Base-by-base conservation (phyloP, 2,329 filamentous ascomycete genomes). In the Hymenoscyphus linearis region DNA sequence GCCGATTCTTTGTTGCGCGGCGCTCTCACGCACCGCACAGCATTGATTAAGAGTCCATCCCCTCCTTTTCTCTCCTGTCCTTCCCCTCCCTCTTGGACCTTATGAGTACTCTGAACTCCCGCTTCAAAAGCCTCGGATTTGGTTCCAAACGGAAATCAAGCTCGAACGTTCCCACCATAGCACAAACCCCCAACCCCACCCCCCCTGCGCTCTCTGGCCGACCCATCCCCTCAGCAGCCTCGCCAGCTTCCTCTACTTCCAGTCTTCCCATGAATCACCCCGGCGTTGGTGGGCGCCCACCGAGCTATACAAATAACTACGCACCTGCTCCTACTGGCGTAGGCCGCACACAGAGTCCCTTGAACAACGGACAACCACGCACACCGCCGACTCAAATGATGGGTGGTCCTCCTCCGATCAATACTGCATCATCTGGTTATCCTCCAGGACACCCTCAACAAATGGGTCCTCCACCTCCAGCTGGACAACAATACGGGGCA, bases 41-140 rank as follows among this genome's bases (percentile, higher is more conserved):
- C 26, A 55, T 60, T 56, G 36, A 60, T 60, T 58, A 58, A 55
- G n/a, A 55, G 18, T 27, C 37, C 52, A 37, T 55, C 53, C 52
- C 16, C 36, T 44, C 26, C 35, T 27, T 55, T 35, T 34, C 26
- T 34, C 47, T 50, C 55, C 50, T 47, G 10, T 35, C 25, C 34
- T 50, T 44, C 47, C 53, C 52, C 25, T 59, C 60, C 62, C 61
- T 60, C 63, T 61, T 62, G 60, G 65, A 67, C 74, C 77, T 77
- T 81, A 89, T 90, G 87, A 89, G 84, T 83, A 90, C 86, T 82
- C 84, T 89, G 85, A 90, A 90, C 81, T 84, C 85, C 76, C 86
- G 88, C 78, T 85, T 91, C 76, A 89, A 90, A 82, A 84, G 84
- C 82, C 83, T 91, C 79, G 87, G 89, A 78, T 89, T 90, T 81